Evolutionary conservation across 2,329 filamentous ascomycete species (phyloP).

Genomic region (Chalaropsis ovoidea): DNA sequence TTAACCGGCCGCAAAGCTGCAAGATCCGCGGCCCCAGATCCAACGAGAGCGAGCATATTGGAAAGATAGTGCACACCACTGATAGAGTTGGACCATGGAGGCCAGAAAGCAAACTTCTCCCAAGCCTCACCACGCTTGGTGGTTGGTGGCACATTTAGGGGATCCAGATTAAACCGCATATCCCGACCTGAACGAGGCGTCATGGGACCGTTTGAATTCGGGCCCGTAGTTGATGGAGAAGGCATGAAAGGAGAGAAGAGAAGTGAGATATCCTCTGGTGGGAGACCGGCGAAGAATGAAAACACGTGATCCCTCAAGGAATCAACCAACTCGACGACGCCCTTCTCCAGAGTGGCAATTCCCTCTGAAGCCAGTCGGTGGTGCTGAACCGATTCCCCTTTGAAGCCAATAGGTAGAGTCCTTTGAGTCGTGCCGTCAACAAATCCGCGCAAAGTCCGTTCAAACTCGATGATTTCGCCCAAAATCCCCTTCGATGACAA

Average conservation of each 20-base stretch:
- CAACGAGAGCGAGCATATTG: conserved; percentile 69
- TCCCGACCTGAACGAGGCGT: conserved; percentile 53
- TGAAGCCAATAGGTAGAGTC: conserved; percentile 66
- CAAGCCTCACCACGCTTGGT: conserved; percentile 73
- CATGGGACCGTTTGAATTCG: conserved; percentile 37
- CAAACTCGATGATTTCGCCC: conserved; percentile 85
- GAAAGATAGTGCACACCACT: conserved; percentile 86
- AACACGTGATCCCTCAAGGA: conserved; percentile 70
- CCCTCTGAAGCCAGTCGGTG: conserved; percentile 67
- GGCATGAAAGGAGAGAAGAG: conserved; percentile 71
- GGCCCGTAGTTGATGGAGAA: conserved; percentile 51
- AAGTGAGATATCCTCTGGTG: conserved; percentile 80
- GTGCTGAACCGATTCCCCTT: conserved; percentile 69
- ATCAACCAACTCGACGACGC: conserved; percentile 70
- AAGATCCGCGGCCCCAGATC: conserved; percentile 80
- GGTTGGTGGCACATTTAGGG: conserved; percentile 64
- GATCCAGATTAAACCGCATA: conserved; percentile 70
- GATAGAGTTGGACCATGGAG: conserved; percentile 80
- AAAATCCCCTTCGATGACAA: conserved; percentile 71
- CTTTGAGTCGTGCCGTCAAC: conserved; percentile 76
- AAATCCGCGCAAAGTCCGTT: conserved; percentile 84
- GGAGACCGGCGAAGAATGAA: conserved; percentile 75
- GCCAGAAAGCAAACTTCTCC: conserved; percentile 96
- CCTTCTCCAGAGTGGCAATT: conserved; percentile 61
- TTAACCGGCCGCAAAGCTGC: conserved; percentile 60